A percentile compares a stretch with the other conserved stretches of the same genome.
Conservation (phyloP, 2,329 filamentous ascomycete genomes). For the Colletotrichum lindemuthianum region DNA sequence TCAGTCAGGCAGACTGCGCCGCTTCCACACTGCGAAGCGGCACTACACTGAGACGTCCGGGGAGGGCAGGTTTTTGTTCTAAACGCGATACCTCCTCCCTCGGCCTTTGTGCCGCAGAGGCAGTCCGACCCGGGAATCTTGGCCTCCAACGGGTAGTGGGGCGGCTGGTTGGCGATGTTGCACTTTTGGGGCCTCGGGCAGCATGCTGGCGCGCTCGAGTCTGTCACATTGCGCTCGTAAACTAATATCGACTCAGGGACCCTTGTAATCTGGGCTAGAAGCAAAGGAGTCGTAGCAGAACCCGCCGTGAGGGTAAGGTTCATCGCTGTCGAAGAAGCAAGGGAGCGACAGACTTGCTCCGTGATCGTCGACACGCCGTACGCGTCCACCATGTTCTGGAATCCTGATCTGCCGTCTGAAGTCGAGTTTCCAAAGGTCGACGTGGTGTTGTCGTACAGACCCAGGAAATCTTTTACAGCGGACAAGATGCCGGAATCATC, state of each 20-base stretch:
- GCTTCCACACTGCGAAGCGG: conserved; percentile 4
- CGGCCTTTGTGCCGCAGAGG: conserved; percentile 46
- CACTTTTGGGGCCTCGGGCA: conserved; percentile 42
- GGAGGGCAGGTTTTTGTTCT: conserved; percentile 14
- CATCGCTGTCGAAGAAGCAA: conserved; percentile 45
- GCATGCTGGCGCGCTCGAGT: conserved; percentile 46
- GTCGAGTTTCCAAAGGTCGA: conserved; percentile 39
- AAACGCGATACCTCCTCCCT: conserved; percentile 24
- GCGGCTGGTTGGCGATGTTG: conserved; percentile 30
- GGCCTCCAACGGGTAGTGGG: conserved; percentile 47
- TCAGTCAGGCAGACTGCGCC: conserved; percentile 25
- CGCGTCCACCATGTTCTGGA: conserved; percentile 45
- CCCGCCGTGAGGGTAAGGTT: conserved; percentile 47
- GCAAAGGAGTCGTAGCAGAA: conserved; percentile 40
- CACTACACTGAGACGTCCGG: conserved; percentile 18
- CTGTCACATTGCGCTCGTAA: conserved; percentile 43
- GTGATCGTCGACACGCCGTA: conserved; percentile 46
- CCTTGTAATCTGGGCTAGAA: conserved; percentile 24
- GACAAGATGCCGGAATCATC: conserved; percentile 2
- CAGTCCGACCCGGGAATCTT: conserved; percentile 44
- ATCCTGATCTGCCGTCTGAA: conserved; percentile 39
- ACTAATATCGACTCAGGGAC: conserved; percentile 3
- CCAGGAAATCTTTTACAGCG: conserved; percentile 19
- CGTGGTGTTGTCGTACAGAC: conserved; percentile 38
- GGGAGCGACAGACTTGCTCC: conserved; percentile 47